Conservation (phyloP, 805 yeast species). For the Starmerella geochares region DNA sequence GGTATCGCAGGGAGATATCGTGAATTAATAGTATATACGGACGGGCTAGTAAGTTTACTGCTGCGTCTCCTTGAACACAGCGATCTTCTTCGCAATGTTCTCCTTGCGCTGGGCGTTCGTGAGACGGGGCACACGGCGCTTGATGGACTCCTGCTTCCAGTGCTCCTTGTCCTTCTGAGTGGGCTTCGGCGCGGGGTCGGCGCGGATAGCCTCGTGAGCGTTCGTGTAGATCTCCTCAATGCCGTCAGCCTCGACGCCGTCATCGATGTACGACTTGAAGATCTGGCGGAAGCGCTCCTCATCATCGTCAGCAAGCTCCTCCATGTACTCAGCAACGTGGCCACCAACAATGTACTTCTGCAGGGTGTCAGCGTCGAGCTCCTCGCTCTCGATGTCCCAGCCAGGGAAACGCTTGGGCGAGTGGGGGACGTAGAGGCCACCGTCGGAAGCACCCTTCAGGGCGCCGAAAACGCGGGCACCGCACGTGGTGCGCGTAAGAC, state of each 20-base stretch:
- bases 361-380: slow-evolving; percentile 91
- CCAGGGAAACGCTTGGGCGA: slow-evolving; percentile 99
- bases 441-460: slow-evolving; percentile 99
- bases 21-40: slow-evolving; percentile 6
- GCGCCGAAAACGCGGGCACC: slow-evolving; percentile 99
- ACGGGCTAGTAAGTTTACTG: slow-evolving; percentile 17
- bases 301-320: slow-evolving; percentile 99
- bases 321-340: slow-evolving; percentile 99
- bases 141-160: slow-evolving; percentile 93
- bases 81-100: slow-evolving; percentile 85
- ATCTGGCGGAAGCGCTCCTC: slow-evolving; percentile 97
- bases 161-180: slow-evolving; percentile 92
- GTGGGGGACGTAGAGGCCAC: slow-evolving; percentile 99
- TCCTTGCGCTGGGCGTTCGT: slow-evolving; percentile 86
- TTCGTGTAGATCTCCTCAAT: slow-evolving; percentile 89
- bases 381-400: slow-evolving; percentile 98
- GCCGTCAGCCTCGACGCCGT: slow-evolving; percentile 93
- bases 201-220: slow-evolving; percentile 96
- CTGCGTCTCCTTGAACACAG: slow-evolving; percentile 43
- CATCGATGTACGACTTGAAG: slow-evolving; percentile 93
- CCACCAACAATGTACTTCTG: slow-evolving; percentile 99
- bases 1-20: not conserved
- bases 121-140: slow-evolving; percentile 79
- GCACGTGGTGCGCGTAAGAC: slow-evolving; percentile 99
- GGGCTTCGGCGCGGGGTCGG: slow-evolving; percentile 82